Percentiles rank a stretch among this genome's conserved stretches.
Evolutionary conservation across 208 protist species (phyloP).

Genomic region (Trypanosoma brucei): DNA sequence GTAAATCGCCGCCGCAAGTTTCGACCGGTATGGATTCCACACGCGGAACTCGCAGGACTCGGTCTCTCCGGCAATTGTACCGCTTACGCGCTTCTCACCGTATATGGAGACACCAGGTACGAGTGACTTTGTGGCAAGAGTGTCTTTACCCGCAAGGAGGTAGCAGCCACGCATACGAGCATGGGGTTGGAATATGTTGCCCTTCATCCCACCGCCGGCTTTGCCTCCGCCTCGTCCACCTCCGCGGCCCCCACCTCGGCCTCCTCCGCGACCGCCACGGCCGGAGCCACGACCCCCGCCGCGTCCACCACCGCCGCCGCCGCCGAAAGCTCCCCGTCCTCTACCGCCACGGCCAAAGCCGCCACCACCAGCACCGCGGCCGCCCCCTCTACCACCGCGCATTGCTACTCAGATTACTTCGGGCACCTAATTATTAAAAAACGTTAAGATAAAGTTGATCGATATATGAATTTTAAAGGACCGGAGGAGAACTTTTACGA

Average conservation of each 20-base stretch:
- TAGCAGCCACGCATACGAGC: slow-evolving; percentile 96
- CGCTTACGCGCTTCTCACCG: slow-evolving; percentile 98
- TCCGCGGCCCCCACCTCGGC: slow-evolving; percentile 50
- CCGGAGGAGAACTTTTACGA: no score
- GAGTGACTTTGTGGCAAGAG: slow-evolving; percentile 96
- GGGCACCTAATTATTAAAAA: neutral
- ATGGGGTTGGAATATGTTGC: slow-evolving; percentile 96
- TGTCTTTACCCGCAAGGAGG: slow-evolving; percentile 97
- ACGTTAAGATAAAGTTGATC: slow-evolving; percentile 25
- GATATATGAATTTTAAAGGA: neutral
- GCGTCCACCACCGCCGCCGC: slow-evolving; percentile 37
- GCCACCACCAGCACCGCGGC: slow-evolving; percentile 20
- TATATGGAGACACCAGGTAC: slow-evolving; percentile 99
- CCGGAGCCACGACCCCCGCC: slow-evolving; percentile 43
- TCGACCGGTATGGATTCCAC: slow-evolving; percentile 99
- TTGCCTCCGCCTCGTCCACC: slow-evolving; percentile 50
- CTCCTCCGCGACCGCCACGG: slow-evolving; percentile 45
- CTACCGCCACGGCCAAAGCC: slow-evolving; percentile 35
- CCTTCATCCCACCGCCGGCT: slow-evolving; percentile 49
- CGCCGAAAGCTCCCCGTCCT: slow-evolving; percentile 28
- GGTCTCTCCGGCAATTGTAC: slow-evolving; percentile 58
- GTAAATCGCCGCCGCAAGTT: slow-evolving; percentile 98
- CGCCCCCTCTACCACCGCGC: slow-evolving; percentile 33
- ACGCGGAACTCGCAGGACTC: slow-evolving; percentile 98
- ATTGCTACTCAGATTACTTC: slow-evolving; percentile 17